These are phyloP conservation scores for Gilbertella persicaria DNA, from an alignment of 371 early-diverging fungal genomes.

Conservation along the genomic window DNA sequence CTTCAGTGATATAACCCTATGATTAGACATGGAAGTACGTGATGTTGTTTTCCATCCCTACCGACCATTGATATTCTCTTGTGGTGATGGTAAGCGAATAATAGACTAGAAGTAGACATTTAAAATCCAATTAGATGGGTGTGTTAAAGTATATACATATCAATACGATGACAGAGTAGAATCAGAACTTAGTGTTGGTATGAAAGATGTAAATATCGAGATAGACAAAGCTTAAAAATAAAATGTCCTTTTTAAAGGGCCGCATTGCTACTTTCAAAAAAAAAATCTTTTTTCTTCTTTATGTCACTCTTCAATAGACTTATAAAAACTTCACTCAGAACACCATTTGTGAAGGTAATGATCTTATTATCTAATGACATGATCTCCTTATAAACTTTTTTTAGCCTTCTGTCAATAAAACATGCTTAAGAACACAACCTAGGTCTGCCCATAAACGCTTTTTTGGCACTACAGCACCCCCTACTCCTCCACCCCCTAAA, in stretches of 20 bases:
- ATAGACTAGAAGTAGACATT: not conserved
- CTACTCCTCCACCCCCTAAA: not conserved
- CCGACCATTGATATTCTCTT: slow-evolving; percentile 74
- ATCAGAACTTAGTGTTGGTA: slow-evolving; percentile 20
- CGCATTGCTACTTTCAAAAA: too few species aligned
- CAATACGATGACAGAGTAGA: slow-evolving; percentile 15
- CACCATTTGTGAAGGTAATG: too few species aligned
- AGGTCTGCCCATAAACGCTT: not conserved
- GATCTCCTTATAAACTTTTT: too few species aligned
- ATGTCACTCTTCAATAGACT: too few species aligned
- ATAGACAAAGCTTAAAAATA: too few species aligned
- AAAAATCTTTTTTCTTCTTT: too few species aligned
- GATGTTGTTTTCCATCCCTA: slow-evolving; percentile 91
- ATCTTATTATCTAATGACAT: too few species aligned
- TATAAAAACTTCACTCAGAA: too few species aligned
- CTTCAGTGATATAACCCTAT: not conserved
- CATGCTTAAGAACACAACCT: too few species aligned
- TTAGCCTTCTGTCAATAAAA: too few species aligned
- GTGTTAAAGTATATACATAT: slow-evolving; percentile 45
- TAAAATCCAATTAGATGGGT: slow-evolving; percentile 25
- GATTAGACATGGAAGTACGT: slow-evolving; percentile 78
- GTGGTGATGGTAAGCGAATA: slow-evolving; percentile 76
- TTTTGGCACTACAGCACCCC: slow-evolving; percentile 2
- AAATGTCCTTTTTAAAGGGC: too few species aligned
- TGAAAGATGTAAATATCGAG: slow-evolving; percentile 5